Percentiles rank a stretch among this genome's conserved stretches.
These are phyloP conservation scores for Epichloe hybrida DNA, from an alignment of 2,329 filamentous ascomycete genomes.

Conservation along the genomic window DNA sequence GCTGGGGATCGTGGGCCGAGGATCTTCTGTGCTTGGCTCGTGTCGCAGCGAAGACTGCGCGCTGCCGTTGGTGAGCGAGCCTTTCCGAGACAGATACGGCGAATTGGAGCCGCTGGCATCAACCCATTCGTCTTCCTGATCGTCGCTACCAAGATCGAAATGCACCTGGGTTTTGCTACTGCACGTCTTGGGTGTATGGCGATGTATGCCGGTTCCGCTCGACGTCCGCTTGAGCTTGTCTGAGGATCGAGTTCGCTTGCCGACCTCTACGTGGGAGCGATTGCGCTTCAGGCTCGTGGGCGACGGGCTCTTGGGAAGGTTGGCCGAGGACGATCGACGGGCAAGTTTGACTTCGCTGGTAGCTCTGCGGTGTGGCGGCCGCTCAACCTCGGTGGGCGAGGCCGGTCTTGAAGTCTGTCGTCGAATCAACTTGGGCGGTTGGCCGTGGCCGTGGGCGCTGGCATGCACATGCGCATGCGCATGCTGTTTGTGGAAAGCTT, in stretches of 20 bases:
- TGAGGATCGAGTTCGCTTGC: conserved; percentile 36
- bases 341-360: conserved; percentile 38
- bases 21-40: conserved; percentile 18
- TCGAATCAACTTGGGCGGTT: conserved; percentile 27
- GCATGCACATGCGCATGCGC: conserved; percentile 4
- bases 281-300: conserved; percentile 46
- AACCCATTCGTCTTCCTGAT: conserved; percentile 46
- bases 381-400: conserved; percentile 21
- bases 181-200: conserved; percentile 24
- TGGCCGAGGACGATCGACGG: conserved; percentile 28
- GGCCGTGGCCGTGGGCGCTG: conserved; percentile 9
- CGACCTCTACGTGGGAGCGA: conserved; percentile 43
- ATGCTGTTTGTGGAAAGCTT: conserved; percentile 33
- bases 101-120: conserved; percentile 52
- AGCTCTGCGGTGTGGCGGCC: conserved; percentile 31
- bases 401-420: conserved; percentile 30
- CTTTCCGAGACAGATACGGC: conserved; percentile 34
- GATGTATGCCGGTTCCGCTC: conserved; percentile 33
- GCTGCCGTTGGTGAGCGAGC: conserved; percentile 33
- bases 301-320: conserved; percentile 41
- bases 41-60: conserved; percentile 33
- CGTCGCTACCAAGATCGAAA: conserved; percentile 46
- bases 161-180: conserved; percentile 43
- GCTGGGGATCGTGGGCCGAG: conserved; percentile 22
- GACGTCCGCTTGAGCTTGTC: conserved; percentile 39